Conservation (phyloP, 2,329 filamentous ascomycete genomes). For the Stromatinia cepivora region DNA sequence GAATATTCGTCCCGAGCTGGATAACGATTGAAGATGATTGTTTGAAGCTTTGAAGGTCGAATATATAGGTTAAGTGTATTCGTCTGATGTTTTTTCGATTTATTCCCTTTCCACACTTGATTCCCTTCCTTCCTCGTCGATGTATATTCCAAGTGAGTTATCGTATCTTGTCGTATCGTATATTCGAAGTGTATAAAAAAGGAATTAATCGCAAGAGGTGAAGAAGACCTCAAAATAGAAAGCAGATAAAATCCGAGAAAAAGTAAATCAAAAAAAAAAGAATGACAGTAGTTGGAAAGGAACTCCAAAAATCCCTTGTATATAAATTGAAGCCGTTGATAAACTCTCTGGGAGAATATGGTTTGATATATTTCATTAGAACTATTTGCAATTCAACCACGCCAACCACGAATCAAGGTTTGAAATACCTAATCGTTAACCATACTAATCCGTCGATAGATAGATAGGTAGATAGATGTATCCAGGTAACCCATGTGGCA, state of each 20-base stretch:
- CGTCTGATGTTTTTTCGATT: not conserved
- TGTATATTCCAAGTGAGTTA: not conserved
- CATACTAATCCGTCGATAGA: not conserved
- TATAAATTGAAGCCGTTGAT: slow-evolving; percentile 13
- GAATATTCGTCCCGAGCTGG: not conserved
- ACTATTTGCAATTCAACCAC: no score
- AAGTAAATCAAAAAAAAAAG: not conserved
- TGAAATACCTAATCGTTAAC: not conserved
- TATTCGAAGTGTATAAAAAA: not conserved
- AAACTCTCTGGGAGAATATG: not conserved
- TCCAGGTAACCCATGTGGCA: slow-evolving; percentile 2
- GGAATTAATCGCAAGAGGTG: not conserved
- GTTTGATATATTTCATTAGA: not conserved
- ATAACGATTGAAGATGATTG: not conserved
- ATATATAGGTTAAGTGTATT: not conserved
- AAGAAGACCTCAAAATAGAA: not conserved
- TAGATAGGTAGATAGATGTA: not conserved
- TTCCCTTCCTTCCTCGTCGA: not conserved
- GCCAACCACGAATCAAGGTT: no score
- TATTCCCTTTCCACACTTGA: not conserved
- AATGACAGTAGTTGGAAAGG: slow-evolving; percentile 22
- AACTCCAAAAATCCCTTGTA: not conserved
- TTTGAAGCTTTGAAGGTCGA: not conserved
- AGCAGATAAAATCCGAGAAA: not conserved
- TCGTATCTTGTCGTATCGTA: not conserved